A percentile compares a stretch with the other conserved stretches of the same genome.
phyloP scores from a whole-genome alignment of 2,329 filamentous ascomycete genomes.

The Pestalotiopsis sp. region DNA sequence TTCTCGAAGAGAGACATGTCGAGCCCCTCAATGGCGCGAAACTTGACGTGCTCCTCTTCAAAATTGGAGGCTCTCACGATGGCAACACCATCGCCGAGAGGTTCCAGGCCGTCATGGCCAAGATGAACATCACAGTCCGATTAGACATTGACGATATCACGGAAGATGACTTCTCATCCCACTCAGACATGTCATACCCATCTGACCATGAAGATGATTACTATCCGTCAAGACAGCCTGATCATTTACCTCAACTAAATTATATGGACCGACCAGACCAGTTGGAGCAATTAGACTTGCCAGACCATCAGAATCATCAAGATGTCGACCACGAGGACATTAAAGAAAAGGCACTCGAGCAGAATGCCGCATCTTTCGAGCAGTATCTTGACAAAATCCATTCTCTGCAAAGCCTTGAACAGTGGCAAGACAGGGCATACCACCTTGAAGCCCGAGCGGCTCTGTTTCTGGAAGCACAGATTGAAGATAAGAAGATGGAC shows the following conservation, averaged over 20 bases:
- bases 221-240: constrained; percentile 15
- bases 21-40: constrained; percentile 75
- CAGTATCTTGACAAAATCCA: constrained; percentile 25
- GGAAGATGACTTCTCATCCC: constrained; percentile 22
- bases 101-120: constrained; percentile 68
- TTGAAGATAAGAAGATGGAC: constrained; percentile 25
- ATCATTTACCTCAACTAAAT: neutral
- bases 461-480: constrained; percentile 26
- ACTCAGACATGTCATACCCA: constrained; percentile 8
- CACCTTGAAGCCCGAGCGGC: constrained; percentile 22
- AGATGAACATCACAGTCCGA: constrained; percentile 74
- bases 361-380: constrained; percentile 26
- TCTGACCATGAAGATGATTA: neutral
- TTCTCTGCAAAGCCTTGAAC: constrained; percentile 24
- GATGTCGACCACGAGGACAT: neutral
- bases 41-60: constrained; percentile 78
- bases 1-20: constrained; percentile 71
- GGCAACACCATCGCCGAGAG: constrained; percentile 64
- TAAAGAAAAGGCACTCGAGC: constrained; percentile 17
- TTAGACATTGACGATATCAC: constrained; percentile 43
- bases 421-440: constrained; percentile 29
- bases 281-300: neutral
- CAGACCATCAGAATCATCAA: neutral
- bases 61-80: constrained; percentile 69
- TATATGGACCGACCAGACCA: neutral